These are phyloP conservation scores for Arabis hirsuta DNA, from an alignment of 345 rosid species.

Conservation along the genomic window DNA sequence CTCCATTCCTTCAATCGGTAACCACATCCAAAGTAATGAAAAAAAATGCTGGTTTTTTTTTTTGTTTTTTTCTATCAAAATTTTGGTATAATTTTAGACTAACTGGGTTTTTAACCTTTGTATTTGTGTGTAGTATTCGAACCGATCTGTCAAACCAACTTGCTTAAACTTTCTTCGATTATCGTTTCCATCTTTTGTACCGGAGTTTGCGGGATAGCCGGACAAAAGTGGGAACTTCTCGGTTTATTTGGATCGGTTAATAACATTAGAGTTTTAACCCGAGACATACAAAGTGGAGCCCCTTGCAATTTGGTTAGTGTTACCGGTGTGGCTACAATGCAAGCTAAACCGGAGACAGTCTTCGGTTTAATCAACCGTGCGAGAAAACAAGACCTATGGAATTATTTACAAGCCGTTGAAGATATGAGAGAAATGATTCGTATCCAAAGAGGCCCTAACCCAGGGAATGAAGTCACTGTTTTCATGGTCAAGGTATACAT, in stretches of 20 bases:
- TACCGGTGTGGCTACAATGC: constrained; percentile 57
- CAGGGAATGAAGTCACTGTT: no score
- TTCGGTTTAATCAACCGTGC: constrained; percentile 52
- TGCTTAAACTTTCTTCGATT: constrained; percentile 53
- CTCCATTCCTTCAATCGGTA: neutral
- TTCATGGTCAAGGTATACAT: no score
- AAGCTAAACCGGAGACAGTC: constrained; percentile 41
- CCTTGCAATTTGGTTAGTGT: constrained; percentile 52
- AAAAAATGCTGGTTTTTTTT: neutral
- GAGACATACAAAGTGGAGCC: neutral
- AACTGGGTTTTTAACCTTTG: neutral
- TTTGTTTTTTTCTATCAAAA: neutral
- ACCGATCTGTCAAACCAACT: constrained; percentile 44
- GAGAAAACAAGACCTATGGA: constrained; percentile 48
- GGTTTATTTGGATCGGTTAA: neutral
- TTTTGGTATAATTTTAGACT: neutral
- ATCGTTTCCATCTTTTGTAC: constrained; percentile 54
- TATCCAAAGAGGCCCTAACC: constrained; percentile 43
- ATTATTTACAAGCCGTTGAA: constrained; percentile 39
- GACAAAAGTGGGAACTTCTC: constrained; percentile 51
- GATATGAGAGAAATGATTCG: constrained; percentile 46
- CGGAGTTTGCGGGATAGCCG: constrained; percentile 51
- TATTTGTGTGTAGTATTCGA: constrained; percentile 39
- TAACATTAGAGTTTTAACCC: constrained; percentile 3
- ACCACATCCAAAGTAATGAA: neutral